phyloP scores from a whole-genome alignment of 345 rosid genomes.

The Salix suchowensis region DNA sequence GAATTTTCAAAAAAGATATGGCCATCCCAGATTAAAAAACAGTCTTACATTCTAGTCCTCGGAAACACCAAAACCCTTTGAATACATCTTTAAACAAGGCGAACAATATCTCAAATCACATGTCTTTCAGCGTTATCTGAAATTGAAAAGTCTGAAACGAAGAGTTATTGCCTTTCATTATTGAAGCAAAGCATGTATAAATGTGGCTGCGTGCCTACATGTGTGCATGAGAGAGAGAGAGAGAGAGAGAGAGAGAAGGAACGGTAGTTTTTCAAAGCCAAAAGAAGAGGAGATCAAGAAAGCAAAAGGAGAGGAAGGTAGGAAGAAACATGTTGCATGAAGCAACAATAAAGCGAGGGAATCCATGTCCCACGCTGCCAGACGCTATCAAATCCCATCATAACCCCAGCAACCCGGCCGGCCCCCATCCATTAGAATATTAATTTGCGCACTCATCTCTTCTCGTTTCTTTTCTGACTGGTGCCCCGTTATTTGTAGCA shows the following conservation, averaged over 20 bases:
- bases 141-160: neutral
- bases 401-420: neutral
- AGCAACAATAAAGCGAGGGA: slow-evolving; percentile 10
- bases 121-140: neutral
- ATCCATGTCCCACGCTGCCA: slow-evolving; percentile 5
- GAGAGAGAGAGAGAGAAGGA: neutral
- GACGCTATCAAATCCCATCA: slow-evolving; percentile 21
- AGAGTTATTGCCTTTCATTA: neutral
- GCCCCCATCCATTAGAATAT: neutral
- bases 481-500: neutral
- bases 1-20: too few relatives aligned
- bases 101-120: neutral
- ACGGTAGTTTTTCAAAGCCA: slow-evolving; percentile 4
- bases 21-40: too few relatives aligned
- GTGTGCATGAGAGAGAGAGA: neutral
- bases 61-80: too few relatives aligned
- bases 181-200: neutral
- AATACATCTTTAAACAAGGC: neutral
- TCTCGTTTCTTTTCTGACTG: neutral
- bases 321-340: neutral
- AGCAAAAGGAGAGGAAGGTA: slow-evolving; percentile 8
- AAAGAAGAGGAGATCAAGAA: neutral
- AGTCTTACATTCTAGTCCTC: too few relatives aligned
- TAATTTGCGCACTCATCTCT: too few relatives aligned
- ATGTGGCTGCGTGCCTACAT: neutral